Evolutionary conservation across 805 yeast genomes (phyloP), one percentile per base, ranked within the genome.

Genomic region (Pichia cabralensis): DNA sequence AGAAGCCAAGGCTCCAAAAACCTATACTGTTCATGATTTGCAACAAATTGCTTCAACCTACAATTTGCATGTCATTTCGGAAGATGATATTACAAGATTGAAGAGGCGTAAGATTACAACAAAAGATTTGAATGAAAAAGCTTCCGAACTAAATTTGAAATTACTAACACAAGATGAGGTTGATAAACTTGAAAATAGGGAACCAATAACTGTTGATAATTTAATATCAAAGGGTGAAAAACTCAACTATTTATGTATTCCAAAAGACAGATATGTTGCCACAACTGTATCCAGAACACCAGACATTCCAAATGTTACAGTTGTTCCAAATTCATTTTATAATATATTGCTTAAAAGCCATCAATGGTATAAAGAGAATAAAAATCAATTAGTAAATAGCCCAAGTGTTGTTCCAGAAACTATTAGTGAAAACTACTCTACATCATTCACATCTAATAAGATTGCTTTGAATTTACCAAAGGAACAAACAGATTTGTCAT

Each of bases 291-390:
- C 71, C 8, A 63, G 69, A 43, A 56, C 55, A 5, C 74, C 81
- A 4, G 82, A 77, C 43, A 53, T 64, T 10, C 55, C 61, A 4
- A 69, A 71, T 41, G 76, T 78, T 22, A 77, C 76, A 39, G 75
- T 77, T 8, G 50, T 80, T 22, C 86, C 89, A 6, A 60, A 67
- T 6, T 64, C 76, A 2, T 79, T 79, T 50, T 80, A 76, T 55
- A 69, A 70, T 42, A 72, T 71, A 49, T 55, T 80, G 41, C 50
- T 70, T 20, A 65, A 69, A 36, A 64, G 62, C 35, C 64, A 59
- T 38, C 56, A 48, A 20, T 54, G 53, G 49, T 51, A 44, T 43
- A 57, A 56, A 39, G 39, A 35, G 18, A 46, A 43, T 21, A 48
- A 38, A 27, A 15, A 24, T 8, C 16, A 30, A 13, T 18, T 18